A percentile compares a stretch with the other conserved stretches of the same genome.
phyloP scores from a whole-genome alignment of 306 rosid species.

The Pyrus communis region DNA sequence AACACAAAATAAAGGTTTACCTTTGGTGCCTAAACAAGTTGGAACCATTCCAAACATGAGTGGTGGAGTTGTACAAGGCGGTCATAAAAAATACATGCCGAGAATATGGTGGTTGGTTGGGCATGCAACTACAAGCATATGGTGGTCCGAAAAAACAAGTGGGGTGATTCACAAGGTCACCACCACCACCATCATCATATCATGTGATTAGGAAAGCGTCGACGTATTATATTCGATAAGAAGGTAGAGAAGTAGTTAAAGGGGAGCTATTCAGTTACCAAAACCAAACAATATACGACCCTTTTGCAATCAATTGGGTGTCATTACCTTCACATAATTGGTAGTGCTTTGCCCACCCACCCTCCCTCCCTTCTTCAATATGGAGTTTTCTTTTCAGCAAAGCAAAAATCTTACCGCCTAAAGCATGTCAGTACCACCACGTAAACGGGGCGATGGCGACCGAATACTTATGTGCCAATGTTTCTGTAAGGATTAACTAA shows the following conservation, averaged over 20 bases:
- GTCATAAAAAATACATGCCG: not conserved
- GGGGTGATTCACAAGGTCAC: constrained; percentile 3
- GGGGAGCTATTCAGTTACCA: not conserved
- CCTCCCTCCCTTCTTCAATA: too few species aligned
- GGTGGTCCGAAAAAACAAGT: not conserved
- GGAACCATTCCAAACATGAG: not conserved
- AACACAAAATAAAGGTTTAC: not conserved
- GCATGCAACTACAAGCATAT: not conserved
- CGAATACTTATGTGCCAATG: not conserved
- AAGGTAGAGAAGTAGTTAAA: constrained; percentile 5
- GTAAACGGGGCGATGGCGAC: not conserved
- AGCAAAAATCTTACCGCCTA: not conserved
- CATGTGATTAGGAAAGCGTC: constrained; percentile 1
- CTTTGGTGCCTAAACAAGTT: not conserved
- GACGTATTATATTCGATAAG: not conserved
- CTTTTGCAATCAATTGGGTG: too few species aligned
- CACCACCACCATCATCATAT: not conserved
- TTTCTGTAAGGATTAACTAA: not conserved
- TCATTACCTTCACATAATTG: too few species aligned
- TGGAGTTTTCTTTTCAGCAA: not conserved
- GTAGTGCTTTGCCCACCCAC: too few species aligned
- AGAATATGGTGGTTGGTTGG: not conserved
- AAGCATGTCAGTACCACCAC: not conserved
- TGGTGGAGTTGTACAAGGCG: not conserved
- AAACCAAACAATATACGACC: not conserved